A percentile compares a stretch with the other conserved stretches of the same genome.
phyloP scores from a whole-genome alignment of 129 eudicot species.

The Apium graveolens region DNA sequence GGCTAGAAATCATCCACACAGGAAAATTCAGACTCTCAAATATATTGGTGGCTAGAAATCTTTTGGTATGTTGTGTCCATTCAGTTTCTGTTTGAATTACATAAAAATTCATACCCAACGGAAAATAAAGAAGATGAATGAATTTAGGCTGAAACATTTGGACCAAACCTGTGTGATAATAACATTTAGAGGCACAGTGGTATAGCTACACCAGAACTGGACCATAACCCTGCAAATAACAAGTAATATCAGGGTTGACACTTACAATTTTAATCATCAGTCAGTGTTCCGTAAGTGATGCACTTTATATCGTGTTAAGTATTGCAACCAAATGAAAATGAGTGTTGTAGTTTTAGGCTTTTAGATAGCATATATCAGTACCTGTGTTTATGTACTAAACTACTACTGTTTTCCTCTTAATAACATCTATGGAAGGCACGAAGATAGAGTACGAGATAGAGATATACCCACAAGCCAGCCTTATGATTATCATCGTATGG shows the following conservation, averaged over 20 bases:
- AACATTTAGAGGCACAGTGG: constrained; percentile 86
- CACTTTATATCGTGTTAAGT: background rate
- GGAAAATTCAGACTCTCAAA: too few species aligned
- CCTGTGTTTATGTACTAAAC: background rate
- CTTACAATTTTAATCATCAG: background rate
- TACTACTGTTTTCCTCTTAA: background rate
- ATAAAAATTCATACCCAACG: background rate
- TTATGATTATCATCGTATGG: constrained; percentile 68
- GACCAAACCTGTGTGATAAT: constrained; percentile 61
- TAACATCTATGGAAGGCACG: background rate
- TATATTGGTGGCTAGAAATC: background rate
- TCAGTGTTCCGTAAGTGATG: background rate
- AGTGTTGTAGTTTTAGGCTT: background rate
- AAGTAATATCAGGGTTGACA: background rate
- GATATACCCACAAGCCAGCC: constrained; percentile 78
- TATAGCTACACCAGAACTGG: constrained; percentile 98
- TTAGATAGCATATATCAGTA: background rate
- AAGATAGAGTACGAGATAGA: background rate
- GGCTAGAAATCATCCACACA: background rate
- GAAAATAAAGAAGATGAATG: background rate
- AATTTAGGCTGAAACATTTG: background rate
- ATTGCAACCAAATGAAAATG: background rate
- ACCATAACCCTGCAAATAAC: constrained; percentile 61
- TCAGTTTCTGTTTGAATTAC: background rate
- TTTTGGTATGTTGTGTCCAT: background rate